phyloP scores from a whole-genome alignment of 2,329 filamentous ascomycete genomes.

The Phaeophleospora eucalypticola region DNA sequence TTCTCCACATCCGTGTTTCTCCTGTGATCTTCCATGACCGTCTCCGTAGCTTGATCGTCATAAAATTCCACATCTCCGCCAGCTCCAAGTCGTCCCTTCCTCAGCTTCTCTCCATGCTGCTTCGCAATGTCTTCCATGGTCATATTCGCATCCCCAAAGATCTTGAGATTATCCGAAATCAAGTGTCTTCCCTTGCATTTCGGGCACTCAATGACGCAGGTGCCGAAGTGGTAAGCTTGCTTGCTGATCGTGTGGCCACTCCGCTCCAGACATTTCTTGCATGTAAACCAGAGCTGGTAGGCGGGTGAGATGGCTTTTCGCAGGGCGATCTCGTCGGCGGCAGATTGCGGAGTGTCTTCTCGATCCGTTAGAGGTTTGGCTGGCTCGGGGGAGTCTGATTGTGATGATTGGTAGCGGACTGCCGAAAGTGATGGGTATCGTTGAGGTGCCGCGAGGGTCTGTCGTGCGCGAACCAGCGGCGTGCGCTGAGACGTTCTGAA shows the following conservation, averaged over 20 bases:
- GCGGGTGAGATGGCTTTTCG: constrained; percentile 55
- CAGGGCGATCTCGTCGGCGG: constrained; percentile 34
- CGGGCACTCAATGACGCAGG: constrained; percentile 84
- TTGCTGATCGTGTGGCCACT: constrained; percentile 86
- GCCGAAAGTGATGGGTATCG: constrained; percentile 10
- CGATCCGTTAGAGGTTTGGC: constrained; percentile 30
- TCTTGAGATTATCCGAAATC: constrained; percentile 84
- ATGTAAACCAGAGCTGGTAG: constrained; percentile 90
- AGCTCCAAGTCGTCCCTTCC: constrained; percentile 65
- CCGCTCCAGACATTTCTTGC: constrained; percentile 68
- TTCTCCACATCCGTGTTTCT: background rate
- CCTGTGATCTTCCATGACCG: background rate
- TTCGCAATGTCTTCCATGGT: constrained; percentile 75
- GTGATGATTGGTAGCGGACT: constrained; percentile 8
- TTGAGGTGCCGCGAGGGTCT: constrained; percentile 6
- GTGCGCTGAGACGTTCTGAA: constrained; percentile 21
- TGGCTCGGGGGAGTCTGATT: background rate
- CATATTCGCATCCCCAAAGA: constrained; percentile 67
- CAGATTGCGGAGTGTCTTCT: constrained; percentile 14
- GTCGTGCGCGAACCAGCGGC: constrained; percentile 16
- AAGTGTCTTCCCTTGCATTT: constrained; percentile 81
- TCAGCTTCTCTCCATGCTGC: constrained; percentile 70
- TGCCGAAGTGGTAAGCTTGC: constrained; percentile 90
- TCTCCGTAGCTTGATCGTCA: constrained; percentile 56
- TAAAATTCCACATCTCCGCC: constrained; percentile 92